phyloP scores from a whole-genome alignment of 306 rosid genomes.

The Ammopiptanthus mongolicus region DNA sequence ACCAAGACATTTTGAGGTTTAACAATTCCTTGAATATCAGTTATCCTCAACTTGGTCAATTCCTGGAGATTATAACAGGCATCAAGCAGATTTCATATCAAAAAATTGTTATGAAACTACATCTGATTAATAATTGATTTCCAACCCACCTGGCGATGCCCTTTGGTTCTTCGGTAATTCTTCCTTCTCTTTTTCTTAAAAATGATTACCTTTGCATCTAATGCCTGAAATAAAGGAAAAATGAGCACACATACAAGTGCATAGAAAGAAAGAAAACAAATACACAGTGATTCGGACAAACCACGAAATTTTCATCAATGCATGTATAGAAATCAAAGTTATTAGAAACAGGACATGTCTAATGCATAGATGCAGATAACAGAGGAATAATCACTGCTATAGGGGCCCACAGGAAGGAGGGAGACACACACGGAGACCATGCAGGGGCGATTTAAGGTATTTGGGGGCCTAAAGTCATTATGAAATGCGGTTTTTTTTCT shows the following conservation, averaged over 20 bases:
- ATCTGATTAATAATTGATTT: background rate
- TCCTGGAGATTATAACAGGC: conserved; percentile 52
- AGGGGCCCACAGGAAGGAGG: background rate
- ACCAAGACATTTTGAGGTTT: conserved; percentile 35
- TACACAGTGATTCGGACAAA: background rate
- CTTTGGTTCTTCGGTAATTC: conserved; percentile 83
- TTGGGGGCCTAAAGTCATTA: too few relatives aligned
- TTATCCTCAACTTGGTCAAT: conserved; percentile 86
- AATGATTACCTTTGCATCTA: conserved; percentile 78
- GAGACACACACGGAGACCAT: background rate
- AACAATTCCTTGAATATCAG: conserved; percentile 81
- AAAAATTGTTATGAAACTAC: background rate
- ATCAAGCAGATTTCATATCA: conserved; percentile 8
- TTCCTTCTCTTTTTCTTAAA: conserved; percentile 96
- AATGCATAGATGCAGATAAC: background rate
- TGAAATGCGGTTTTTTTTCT: too few relatives aligned
- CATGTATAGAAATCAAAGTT: background rate
- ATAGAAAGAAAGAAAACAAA: background rate
- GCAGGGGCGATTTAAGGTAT: too few relatives aligned
- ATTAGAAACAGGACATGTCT: background rate
- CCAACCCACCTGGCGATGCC: conserved; percentile 77
- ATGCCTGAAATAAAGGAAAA: conserved; percentile 47
- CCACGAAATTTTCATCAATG: background rate
- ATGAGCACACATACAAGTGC: background rate
- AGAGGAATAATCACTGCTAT: background rate